Evolutionary conservation across 1,284 basidiomycete genomes (phyloP), one percentile per base, ranked within the genome.

Genomic region (Boletus hoseneyae): DNA sequence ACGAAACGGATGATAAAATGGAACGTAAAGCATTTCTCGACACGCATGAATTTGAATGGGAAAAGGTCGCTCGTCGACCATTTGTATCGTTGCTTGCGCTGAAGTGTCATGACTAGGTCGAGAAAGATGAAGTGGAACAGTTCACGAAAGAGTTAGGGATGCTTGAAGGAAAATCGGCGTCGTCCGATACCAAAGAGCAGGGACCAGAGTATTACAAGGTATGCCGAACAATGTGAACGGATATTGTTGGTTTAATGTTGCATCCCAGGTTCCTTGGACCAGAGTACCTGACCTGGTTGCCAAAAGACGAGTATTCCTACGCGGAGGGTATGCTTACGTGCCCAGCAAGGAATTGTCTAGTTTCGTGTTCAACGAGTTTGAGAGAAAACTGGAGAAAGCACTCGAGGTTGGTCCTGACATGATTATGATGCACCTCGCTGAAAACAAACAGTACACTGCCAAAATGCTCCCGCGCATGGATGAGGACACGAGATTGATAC

Each of bases 261-360:
- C 12, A 15, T 21, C 4, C 11, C 48, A 81, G 79, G 80, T 82
- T 18, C 75, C 70, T 64, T 99, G 97, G 97, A 93, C 87, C 5
- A 83, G 87, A 47, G 96, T 99, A 3, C 91, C 93, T 3, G 94
- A 98, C 66, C 79, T 99, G 4, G 86, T 99, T 7, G 89, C 89
- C 57, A 84, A 80, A 63, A 77, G 97, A n/a, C 79, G 77, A 47
- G 92, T 98, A 1, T 85, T 90, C 54, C 73, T 99, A 39, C 78
- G 78, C 52, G 78, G 73, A 10, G 97, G 97, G 1, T 87, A 86
- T 76, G 97, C 97, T 15, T 99, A 92, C 64, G 93, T 99, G 8
- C 90, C 93, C 8, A 77, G 75, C 44, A 77, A 75, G 50, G 86
- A 95, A 61, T 86, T 93, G 67, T 86, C 90, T 13, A 93, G 89